phyloP scores from a whole-genome alignment of 2,329 filamentous ascomycete genomes.

The Nemania abortiva region DNA sequence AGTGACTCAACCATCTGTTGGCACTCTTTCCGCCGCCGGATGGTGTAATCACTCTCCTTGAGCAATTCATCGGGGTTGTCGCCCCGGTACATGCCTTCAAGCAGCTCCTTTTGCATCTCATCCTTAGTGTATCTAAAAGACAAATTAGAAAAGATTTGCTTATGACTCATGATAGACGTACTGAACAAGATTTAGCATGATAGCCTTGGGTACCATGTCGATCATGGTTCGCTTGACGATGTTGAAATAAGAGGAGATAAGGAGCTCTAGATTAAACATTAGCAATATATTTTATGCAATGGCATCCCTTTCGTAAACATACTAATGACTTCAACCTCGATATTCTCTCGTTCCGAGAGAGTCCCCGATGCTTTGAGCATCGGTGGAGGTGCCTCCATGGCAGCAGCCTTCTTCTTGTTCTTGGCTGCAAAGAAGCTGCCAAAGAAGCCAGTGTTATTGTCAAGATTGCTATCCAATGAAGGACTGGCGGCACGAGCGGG shows the following conservation, averaged over 20 bases:
- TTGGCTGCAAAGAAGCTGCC: slow-evolving; percentile 98
- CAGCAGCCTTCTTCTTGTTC: slow-evolving; percentile 99
- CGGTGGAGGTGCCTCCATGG: slow-evolving; percentile 95
- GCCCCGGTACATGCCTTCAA: slow-evolving; percentile 97
- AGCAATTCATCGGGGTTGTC: slow-evolving; percentile 92
- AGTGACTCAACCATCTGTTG: slow-evolving; percentile 99
- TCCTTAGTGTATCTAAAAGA: slow-evolving; percentile 85
- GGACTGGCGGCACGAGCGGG: slow-evolving; percentile 83
- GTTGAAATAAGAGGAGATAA: slow-evolving; percentile 97
- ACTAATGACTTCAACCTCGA: slow-evolving; percentile 99
- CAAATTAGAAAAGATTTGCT: slow-evolving; percentile 38
- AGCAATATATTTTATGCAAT: slow-evolving; percentile 31
- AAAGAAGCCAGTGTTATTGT: slow-evolving; percentile 84
- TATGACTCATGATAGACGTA: slow-evolving; percentile 63
- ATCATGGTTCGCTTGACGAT: slow-evolving; percentile 99
- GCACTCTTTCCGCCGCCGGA: slow-evolving; percentile 95
- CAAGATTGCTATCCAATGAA: slow-evolving; percentile 66
- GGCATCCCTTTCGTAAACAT: slow-evolving; percentile 57
- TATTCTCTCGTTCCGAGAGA: slow-evolving; percentile 90
- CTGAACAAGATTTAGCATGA: slow-evolving; percentile 97
- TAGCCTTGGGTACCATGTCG: slow-evolving; percentile 99
- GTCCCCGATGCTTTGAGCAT: slow-evolving; percentile 94
- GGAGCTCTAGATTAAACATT: slow-evolving; percentile 72
- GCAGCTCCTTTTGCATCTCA: slow-evolving; percentile 96
- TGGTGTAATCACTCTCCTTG: slow-evolving; percentile 98